Base-by-base conservation (phyloP, 1,284 basidiomycete species). In the Ganoderma meredithae region DNA sequence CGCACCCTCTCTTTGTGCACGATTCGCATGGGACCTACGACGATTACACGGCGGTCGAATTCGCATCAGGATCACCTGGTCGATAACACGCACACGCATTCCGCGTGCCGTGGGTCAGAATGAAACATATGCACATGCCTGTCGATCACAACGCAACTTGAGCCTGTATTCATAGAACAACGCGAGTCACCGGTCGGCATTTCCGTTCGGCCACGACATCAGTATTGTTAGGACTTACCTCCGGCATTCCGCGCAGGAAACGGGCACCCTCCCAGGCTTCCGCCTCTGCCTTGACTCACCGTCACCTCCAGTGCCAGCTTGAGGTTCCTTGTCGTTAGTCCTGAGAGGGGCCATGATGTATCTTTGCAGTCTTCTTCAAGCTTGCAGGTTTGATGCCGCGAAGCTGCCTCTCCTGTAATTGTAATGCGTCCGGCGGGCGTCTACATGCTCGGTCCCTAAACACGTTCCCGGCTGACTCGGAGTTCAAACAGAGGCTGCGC, bases 231-330 rank as follows among this genome's bases (percentile, higher is more conserved):
- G 53, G 44, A 76, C 81, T 68, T 63, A 86, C 86, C 86, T 82
- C 71, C 91, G 83, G 77, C 90, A 93, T 80, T 93, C 90, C 7
- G 90, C 90, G 75, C 91, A 92, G 22, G 89, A 88, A 12, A 91
- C 90, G 7, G 90, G 88, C 13, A 81, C 82, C 33, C 86, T 76
- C 19, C 85, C 85, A 7, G 85, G 85, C 64, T 83, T 83, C 66
- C 81, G 79, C 60, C 83, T 69, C 61, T 73, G 77, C 62, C 74
- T 77, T 1, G 73, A 69, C 13, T 73, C 74, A 33, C 66, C 65
- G 13, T 39, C 55, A 27, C 52, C 40, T 62, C 44, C 41, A 10
- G 63, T 19, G 31, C 33, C 58, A 15, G 39, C 40, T 40, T 60
- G 52, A 25, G 63, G 33, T n/a, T 69, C 65, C 55, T 72, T 63